phyloP scores from a whole-genome alignment of 345 rosid species.

The Diplotaxis tenuifolia region DNA sequence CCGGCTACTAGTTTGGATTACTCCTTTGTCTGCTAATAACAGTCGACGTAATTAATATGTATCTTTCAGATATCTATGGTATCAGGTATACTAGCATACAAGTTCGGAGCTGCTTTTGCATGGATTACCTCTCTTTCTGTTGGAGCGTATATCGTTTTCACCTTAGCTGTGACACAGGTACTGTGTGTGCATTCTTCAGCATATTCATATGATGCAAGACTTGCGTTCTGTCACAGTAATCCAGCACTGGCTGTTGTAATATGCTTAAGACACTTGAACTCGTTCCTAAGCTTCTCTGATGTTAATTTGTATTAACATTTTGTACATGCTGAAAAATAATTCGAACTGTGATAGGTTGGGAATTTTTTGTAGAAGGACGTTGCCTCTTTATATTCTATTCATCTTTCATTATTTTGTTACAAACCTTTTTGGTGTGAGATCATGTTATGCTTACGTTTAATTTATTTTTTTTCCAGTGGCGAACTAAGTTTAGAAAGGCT shows the following conservation, averaged over 20 bases:
- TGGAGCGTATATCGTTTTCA: constrained; percentile 74
- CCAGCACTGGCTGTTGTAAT: neutral
- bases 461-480: constrained; percentile 63
- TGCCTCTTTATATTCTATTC: neutral
- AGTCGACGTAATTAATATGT: constrained; percentile 45
- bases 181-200: constrained; percentile 4
- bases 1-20: constrained; percentile 10
- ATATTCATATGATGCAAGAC: constrained; percentile 1
- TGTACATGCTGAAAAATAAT: neutral
- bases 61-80: constrained; percentile 92
- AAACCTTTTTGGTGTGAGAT: constrained; percentile 5
- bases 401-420: neutral
- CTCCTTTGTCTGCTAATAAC: constrained; percentile 27
- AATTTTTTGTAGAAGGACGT: neutral
- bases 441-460: constrained; percentile 18
- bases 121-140: constrained; percentile 97
- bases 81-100: constrained; percentile 90
- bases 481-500: constrained; percentile 91
- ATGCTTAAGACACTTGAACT: constrained; percentile 4
- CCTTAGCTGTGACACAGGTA: constrained; percentile 92
- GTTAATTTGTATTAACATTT: neutral
- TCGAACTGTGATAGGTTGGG: neutral
- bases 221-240: neutral
- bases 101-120: constrained; percentile 96
- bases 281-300: constrained; percentile 1